A percentile compares a stretch with the other conserved stretches of the same genome.
phyloP scores from a whole-genome alignment of 345 rosid species.

The Hevea brasiliensis region DNA sequence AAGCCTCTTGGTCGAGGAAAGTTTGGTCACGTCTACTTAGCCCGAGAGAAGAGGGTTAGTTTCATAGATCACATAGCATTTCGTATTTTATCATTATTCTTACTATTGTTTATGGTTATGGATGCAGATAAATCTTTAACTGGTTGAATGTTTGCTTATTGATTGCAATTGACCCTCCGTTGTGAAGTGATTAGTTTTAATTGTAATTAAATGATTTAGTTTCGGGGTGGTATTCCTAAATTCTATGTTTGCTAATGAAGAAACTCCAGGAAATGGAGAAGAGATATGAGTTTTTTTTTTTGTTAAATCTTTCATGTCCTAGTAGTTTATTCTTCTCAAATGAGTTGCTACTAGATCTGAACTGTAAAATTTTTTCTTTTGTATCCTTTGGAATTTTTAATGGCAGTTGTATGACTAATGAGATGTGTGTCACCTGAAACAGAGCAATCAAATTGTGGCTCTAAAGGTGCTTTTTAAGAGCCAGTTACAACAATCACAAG shows the following conservation, averaged over 20 bases:
- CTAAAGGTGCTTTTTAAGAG: conserved; percentile 90
- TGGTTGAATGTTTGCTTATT: background rate
- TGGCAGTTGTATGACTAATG: background rate
- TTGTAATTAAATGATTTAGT: background rate
- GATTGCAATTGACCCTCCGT: background rate
- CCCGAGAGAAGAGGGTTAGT: conserved; percentile 83
- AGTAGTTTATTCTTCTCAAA: background rate
- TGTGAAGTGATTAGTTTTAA: background rate
- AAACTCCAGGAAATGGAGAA: background rate
- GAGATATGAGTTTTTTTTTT: background rate
- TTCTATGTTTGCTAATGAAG: background rate
- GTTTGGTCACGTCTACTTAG: conserved; percentile 92
- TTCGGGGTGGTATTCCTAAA: background rate
- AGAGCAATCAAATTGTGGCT: conserved; percentile 96
- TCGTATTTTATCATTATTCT: background rate
- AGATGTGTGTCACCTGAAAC: conserved; percentile 15
- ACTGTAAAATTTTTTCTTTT: background rate
- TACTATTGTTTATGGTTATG: background rate
- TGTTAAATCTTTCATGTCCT: background rate
- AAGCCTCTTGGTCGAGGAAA: conserved; percentile 97
- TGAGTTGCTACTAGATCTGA: background rate
- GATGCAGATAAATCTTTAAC: background rate
- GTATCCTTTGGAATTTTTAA: background rate
- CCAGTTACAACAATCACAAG: conserved; percentile 95
- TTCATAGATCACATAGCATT: background rate